phyloP scores from a whole-genome alignment of 2,329 filamentous ascomycete species.

The Diplocarpon rosae region DNA sequence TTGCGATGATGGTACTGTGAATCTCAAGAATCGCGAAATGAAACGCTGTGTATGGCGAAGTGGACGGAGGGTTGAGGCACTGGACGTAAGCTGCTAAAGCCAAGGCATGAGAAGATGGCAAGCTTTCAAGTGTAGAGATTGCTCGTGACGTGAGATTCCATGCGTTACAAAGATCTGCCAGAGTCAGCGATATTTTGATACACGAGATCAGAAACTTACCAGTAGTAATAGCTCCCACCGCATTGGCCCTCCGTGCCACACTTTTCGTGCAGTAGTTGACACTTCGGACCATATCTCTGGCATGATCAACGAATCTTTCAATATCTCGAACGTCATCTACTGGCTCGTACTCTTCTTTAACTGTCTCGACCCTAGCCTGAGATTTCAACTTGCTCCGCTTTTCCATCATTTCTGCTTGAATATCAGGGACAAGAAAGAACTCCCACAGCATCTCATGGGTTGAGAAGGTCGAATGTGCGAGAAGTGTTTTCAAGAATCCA shows the following conservation, averaged over 20 bases:
- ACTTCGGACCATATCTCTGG: constrained; percentile 76
- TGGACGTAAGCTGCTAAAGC: constrained; percentile 65
- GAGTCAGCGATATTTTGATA: constrained; percentile 20
- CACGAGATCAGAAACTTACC: constrained; percentile 34
- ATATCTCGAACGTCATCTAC: constrained; percentile 77
- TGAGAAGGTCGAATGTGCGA: constrained; percentile 82
- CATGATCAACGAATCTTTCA: constrained; percentile 85
- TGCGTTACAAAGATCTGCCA: constrained; percentile 58
- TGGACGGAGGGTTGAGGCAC: constrained; percentile 54
- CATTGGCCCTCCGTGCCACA: constrained; percentile 69
- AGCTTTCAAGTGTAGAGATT: constrained; percentile 47
- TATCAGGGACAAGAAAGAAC: constrained; percentile 92
- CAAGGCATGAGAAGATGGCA: constrained; percentile 55
- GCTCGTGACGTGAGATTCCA: constrained; percentile 42
- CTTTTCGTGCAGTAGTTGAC: constrained; percentile 76
- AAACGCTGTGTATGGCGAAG: constrained; percentile 61
- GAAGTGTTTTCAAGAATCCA: constrained; percentile 74
- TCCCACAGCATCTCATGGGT: constrained; percentile 99
- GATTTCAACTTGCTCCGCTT: constrained; percentile 82
- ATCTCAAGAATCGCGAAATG: constrained; percentile 68
- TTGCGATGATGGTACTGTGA: constrained; percentile 73
- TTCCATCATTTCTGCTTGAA: constrained; percentile 82
- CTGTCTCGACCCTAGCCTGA: constrained; percentile 68
- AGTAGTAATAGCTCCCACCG: constrained; percentile 51
- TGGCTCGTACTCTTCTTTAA: constrained; percentile 81